Base-by-base conservation (phyloP, 228 moss, liverwort and hornwort species). In the Sphagnum magellanicum region DNA sequence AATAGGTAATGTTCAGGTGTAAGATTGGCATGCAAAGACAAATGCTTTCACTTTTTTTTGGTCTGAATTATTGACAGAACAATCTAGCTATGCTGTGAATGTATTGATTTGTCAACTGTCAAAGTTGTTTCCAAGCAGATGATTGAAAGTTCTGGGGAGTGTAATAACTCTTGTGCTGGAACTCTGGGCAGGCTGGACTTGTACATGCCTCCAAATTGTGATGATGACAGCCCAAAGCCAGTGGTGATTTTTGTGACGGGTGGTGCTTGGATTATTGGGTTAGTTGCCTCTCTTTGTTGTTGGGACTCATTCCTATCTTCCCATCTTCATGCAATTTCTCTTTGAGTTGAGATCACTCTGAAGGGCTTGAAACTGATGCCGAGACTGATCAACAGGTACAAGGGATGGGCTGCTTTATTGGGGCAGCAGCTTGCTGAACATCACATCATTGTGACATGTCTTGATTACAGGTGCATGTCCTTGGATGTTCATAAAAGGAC, bases 251-350 rank as follows among this genome's bases (percentile, higher is more conserved):
- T 95, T 77, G 46, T 92, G 17, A 95, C 95, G 6, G 95, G 95
- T 57, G 95, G 95, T 76, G 95, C 95, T 59, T 95, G 95, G 95
- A 84, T 95, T 51, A 95, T 95, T 67, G 95, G 95, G 89, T 95
- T 74, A 67, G 81, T 32, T 32, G 32, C 32, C 32, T 32, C 32
- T 32, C 32, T 32, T 32, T 32, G 32, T 32, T 32, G 32, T 32
- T 32, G 2, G 32, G 32, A 32, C 32, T 32, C 32, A 32, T 32
- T 32, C 32, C 3, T 32, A 3, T 32, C 32, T 32, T 32, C 32
- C 32, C 1, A 32, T 32, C 32, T 32, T 32, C 32, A 32, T 32
- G 32, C 32, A 32, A 32, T 32, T 32, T 32, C 32, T 32, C 32
- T 32, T 32, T 32, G 32, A 32, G 32, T 2, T 32, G 32, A 32